These are phyloP conservation scores for Linderniella brevidens DNA, from an alignment of 257 asterid genomes.

Conservation along the genomic window DNA sequence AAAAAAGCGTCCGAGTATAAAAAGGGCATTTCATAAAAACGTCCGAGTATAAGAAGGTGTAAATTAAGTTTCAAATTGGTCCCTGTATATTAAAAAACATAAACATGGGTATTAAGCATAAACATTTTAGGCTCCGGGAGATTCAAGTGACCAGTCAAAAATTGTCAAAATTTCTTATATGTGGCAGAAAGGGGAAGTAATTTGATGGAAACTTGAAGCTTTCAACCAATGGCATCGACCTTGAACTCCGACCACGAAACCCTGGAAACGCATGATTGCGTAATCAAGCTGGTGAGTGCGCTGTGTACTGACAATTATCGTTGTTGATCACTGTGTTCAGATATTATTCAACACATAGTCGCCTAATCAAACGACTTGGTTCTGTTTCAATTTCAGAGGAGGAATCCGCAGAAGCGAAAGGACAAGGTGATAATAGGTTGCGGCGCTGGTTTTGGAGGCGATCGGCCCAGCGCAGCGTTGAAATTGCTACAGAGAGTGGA, in stretches of 20 bases:
- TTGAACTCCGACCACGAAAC: constrained; percentile 16
- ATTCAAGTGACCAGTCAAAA: too few species aligned
- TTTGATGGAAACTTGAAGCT: too few species aligned
- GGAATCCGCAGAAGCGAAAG: constrained; percentile 48
- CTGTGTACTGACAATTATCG: neutral
- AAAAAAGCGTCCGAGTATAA: too few species aligned
- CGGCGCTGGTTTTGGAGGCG: constrained; percentile 99
- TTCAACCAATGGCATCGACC: constrained; percentile 16
- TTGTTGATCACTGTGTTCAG: neutral
- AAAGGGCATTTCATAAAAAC: too few species aligned
- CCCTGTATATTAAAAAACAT: too few species aligned
- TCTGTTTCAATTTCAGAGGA: constrained; percentile 32
- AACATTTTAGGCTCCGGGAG: too few species aligned
- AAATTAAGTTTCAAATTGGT: too few species aligned
- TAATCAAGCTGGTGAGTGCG: constrained; percentile 38
- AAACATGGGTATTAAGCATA: too few species aligned
- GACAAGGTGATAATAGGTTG: constrained; percentile 74
- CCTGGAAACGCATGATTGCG: constrained; percentile 39
- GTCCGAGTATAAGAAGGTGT: too few species aligned
- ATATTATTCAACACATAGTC: neutral
- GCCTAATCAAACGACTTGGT: neutral
- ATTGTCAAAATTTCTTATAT: too few species aligned
- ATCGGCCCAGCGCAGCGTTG: constrained; percentile 77
- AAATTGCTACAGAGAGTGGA: constrained; percentile 69
- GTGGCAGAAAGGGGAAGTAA: too few species aligned